Base-by-base conservation (phyloP, 2,329 filamentous ascomycete species). In the Pestalotiopsis sp. region DNA sequence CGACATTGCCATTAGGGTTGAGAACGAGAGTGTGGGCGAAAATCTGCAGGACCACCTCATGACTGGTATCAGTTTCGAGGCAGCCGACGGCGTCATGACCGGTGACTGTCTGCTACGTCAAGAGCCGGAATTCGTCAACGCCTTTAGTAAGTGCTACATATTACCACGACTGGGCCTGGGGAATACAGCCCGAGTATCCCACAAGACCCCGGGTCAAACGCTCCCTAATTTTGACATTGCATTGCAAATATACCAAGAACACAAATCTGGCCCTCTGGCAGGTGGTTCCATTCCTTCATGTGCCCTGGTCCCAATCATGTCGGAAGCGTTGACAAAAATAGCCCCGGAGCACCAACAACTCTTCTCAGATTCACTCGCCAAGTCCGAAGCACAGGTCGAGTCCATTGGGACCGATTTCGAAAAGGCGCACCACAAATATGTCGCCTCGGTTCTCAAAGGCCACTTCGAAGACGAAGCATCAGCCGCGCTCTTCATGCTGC, bases 11-110 rank as follows among this genome's bases (percentile, higher is more conserved):
- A 48, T 14, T 3, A 48, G 2, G 3, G 40, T 48, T 48, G 14
- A 48, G 40, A 48, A 48, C 3, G 6, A 48, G 13, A 48, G n/a
- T 3, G 70, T 72, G 17, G 69, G 70, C 2, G 69, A 72, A 65
- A 70, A 71, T 24, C 39, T 72, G 17, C 70, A 72, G 22, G 67
- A 72, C 30, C 70, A 71, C 22, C 65, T 69, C 4, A 67, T 70
- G 61, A 70, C 67, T 4, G 68, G 68, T 5, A 20, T 71, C 3
- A 69, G 67, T 66, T 72, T 64, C 58, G 71, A 72, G 64, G 70
- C 67, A 56, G 52, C 52, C 2, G 66, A 70, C 24, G 68, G 61
- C 14, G 63, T 71, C 2, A 38, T 62, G 14, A 72, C 70, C 2
- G 65, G 63, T 2, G 71, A 70, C 60, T 48, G 40, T 48, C 3